Base-by-base conservation (phyloP, 306 rosid species). In the Acacia crassicarpa region DNA sequence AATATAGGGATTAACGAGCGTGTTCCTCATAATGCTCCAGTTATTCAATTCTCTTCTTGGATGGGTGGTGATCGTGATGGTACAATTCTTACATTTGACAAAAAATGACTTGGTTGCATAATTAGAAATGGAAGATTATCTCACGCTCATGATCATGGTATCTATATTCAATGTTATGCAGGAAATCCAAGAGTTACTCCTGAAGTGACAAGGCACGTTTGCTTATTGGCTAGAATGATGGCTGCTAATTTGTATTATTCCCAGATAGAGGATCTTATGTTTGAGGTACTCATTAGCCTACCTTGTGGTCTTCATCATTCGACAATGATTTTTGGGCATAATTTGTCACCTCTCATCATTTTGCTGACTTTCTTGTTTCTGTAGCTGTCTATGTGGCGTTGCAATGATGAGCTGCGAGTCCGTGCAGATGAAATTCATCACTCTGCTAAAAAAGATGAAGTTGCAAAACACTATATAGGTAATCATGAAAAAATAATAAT, bases 31-130 rank as follows among this genome's bases (percentile, higher is more conserved):
- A 96, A 96, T 78, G 98, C 99, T 30, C 99, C 99, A 13, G 92
- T 96, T 71, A 96, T 96, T 84, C 99, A 96, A 54, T 96, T 96
- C 83, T 93, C 99, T 25, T 96, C 99, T 76, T 96, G 99, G 99
- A 96, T 96, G 99, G 99, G 99, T 62, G 99, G 99, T 83, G 99
- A 96, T 76, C 99, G 99, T 67, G 99, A 96, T 83, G 99, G 99
- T 96, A 93, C 33, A 15, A 12, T 71, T 23, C 58, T 44, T 45
- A 14, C 49, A 3, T 71, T 16, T 44, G n/a, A 71, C 38, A 1
- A 70, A 56, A n/a, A 43, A 68, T 69, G 6, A 27, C 51, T 41
- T 5, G 32, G 6, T 2, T 69, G 35, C 54, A 22, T 40, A n/a
- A n/a, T 17, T 16, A 11, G 32, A 68, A 68, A 40, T 20, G 74